Percentiles rank a stretch among this genome's conserved stretches.
Conservation (phyloP, 306 rosid genomes). For the Cotoneaster glaucophyllus region DNA sequence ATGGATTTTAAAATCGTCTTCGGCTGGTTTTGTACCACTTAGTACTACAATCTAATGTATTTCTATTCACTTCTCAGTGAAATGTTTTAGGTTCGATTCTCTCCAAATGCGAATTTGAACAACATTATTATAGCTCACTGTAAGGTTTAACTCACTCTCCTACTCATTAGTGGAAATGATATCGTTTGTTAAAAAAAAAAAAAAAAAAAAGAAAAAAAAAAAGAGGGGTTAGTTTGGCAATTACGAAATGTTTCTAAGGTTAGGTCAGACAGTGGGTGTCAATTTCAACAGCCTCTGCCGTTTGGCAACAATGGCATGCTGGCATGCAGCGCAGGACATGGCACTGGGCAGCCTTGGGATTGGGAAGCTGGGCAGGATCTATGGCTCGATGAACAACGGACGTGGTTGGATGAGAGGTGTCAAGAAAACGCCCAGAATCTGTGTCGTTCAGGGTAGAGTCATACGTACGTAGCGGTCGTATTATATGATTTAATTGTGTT, state of each 20-base stretch:
- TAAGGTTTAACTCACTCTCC: fast-evolving
- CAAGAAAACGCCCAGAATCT: background rate
- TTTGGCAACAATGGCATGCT: background rate
- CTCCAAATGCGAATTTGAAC: no score
- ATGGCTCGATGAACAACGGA: background rate
- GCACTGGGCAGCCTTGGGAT: background rate
- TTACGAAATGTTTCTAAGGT: background rate
- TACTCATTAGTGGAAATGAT: no score
- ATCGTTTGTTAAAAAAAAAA: no score
- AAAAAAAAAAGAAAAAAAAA: no score
- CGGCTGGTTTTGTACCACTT: no score
- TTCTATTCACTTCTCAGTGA: no score
- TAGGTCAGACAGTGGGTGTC: background rate
- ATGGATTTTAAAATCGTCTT: no score
- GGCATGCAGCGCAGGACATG: background rate
- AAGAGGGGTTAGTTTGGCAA: background rate
- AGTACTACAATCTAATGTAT: no score
- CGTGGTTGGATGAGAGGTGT: background rate
- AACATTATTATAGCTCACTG: fast-evolving
- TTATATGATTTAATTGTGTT: no score
- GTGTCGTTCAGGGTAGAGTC: background rate
- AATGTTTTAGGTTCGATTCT: no score
- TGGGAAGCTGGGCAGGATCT: background rate
- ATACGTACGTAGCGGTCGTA: background rate
- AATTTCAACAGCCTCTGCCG: background rate